Base-by-base conservation (phyloP, 1,284 basidiomycete genomes). In the Tylopilus microsporus region DNA sequence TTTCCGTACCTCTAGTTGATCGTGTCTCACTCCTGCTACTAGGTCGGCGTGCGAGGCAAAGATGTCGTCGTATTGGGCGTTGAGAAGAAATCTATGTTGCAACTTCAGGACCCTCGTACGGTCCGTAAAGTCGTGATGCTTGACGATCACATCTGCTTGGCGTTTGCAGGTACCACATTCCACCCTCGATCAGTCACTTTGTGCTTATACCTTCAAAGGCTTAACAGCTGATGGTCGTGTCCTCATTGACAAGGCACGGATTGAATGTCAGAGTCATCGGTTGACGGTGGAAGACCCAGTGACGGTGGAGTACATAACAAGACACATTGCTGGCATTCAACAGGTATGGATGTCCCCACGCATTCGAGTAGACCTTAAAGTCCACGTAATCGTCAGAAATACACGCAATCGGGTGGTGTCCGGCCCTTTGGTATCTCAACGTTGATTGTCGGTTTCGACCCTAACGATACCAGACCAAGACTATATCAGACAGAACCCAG, bases 401-500 rank as follows among this genome's bases (percentile, higher is more conserved):
- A 99, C 77, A 99, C 97, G 19, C 97, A 99, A 81, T 98, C 96
- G 12, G 97, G 97, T 65, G 97, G 97, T 80, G 94, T 98, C 48
- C 85, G 97, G 61, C 97, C 97, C 39, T 99, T 99, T 72, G 97
- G 97, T 67, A 95, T 99, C 68, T 95, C 96, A 25, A 98, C 94
- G 11, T 82, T 99, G 52, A 92, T 99, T 64, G 88, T 98, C 63
- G 97, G 97, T 48, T 99, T 99, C 70, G 96, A 99, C 73, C 94
- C 94, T 32, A 82, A 97, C 73, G 95, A 98, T 70, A 82, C 81
- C 41, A 83, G 81, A 62, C 97, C 97, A 47, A 86, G 90, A 59
- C 79, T 99, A 49, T 99, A 98, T 76, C 91, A 94, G 75, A 99
- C 97, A 18, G 97, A 99, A 74, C 97, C 97, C 0, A 92, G 91